Evolutionary conservation across 495 filamentous ascomycete genomes (phyloP).

Genomic region (Aspergillus incahuasiensis): DNA sequence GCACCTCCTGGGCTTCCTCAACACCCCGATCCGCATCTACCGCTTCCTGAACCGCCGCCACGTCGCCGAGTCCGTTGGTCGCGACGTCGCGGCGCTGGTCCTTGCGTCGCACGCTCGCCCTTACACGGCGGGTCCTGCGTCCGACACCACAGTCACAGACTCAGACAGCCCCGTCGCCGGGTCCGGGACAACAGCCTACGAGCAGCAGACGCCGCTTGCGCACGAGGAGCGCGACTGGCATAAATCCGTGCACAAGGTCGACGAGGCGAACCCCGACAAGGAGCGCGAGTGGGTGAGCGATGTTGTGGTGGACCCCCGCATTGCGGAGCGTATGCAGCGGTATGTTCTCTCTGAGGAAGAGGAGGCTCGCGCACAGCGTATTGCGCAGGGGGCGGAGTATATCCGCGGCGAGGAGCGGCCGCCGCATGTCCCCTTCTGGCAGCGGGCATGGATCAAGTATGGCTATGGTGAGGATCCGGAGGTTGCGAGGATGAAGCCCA

Average conservation of each 20-base stretch:
- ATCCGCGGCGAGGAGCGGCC: conserved; percentile 53
- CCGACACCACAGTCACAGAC: conserved; percentile 22
- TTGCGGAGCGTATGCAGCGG: conserved; percentile 74
- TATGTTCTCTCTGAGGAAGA: conserved; percentile 61
- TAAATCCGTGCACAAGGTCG: conserved; percentile 68
- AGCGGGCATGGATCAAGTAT: conserved; percentile 42
- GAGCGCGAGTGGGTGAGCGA: conserved; percentile 74
- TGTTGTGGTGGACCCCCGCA: conserved; percentile 72
- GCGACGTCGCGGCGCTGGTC: conserved; percentile 81
- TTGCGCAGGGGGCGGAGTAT: conserved; percentile 61
- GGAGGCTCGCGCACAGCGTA: conserved; percentile 58
- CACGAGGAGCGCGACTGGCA: conserved; percentile 85
- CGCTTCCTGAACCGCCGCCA: conserved; percentile 84
- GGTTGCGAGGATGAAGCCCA: conserved; percentile 35
- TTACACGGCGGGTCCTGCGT: conserved; percentile 29
- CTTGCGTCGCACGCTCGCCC: conserved; percentile 57
- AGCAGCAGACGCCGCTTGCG: conserved; percentile 67
- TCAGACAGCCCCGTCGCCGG: conserved; percentile 8
- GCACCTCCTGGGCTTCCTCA: conserved; percentile 88
- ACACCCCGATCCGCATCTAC: conserved; percentile 79
- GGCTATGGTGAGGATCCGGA: conserved; percentile 46
- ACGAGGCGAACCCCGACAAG: conserved; percentile 39
- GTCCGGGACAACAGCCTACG: conserved; percentile 34
- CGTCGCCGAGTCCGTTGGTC: conserved; percentile 82
- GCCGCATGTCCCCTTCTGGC: conserved; percentile 34